Conservation (phyloP, 305 asterid genomes). For the Fraxinus greggii region DNA sequence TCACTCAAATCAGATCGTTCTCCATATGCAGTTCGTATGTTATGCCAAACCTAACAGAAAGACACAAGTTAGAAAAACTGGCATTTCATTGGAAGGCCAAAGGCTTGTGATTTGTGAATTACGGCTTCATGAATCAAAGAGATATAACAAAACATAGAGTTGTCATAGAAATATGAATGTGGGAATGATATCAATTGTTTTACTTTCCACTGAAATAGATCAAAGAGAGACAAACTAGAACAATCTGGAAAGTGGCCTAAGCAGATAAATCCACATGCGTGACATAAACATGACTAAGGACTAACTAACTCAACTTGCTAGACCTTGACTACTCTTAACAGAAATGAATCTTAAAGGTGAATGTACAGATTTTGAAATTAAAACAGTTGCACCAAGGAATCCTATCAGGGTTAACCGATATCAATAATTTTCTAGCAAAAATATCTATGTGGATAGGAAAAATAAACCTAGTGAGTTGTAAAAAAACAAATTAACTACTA, state of each 20-base stretch:
- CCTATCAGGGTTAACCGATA: not conserved
- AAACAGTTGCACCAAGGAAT: not conserved
- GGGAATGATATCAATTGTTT: not conserved
- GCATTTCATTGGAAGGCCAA: not conserved
- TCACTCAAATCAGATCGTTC: conserved; percentile 63
- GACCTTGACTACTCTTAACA: not conserved
- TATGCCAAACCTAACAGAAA: conserved; percentile 68
- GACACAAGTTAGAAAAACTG: conserved; percentile 21
- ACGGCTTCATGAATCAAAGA: not conserved
- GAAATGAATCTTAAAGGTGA: not conserved
- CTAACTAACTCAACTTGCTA: not conserved
- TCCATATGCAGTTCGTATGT: conserved; percentile 61
- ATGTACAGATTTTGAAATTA: not conserved
- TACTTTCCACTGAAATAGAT: not conserved
- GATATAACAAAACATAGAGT: not conserved
- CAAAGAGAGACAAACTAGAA: not conserved
- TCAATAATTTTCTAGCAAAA: not conserved
- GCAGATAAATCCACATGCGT: not conserved
- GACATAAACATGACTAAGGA: not conserved
- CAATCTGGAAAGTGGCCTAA: not conserved
- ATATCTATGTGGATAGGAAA: not conserved
- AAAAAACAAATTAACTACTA: not conserved
- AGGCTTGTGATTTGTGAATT: not conserved
- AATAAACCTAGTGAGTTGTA: not conserved
- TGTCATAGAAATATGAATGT: not conserved